Base-by-base conservation (phyloP, 345 rosid species). In the Eucalyptus urophylla region DNA sequence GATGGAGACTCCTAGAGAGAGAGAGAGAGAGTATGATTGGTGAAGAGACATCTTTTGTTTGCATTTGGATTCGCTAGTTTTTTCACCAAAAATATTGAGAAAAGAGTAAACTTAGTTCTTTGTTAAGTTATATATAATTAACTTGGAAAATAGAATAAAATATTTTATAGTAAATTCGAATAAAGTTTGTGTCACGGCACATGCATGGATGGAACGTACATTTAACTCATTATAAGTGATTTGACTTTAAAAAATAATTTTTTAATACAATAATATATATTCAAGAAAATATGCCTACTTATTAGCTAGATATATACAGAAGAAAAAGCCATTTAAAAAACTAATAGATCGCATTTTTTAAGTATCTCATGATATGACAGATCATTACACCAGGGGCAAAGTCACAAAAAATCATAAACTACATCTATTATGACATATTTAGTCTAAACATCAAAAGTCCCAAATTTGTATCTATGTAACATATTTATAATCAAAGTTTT, bases 381-480 rank as follows among this genome's bases (percentile, higher is more conserved):
- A 69, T 69, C 44, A 37, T 72, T 72, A 72, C 8, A 12, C 1
- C 4, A 10, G 24, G 27, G 27, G 14, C 25, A 72, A 72, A 72
- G 81, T 10, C 81, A 72, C 81, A 40, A 72, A 72, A 37, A 72
- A 37, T 10, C 25, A 3, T 37, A 37, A 72, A 37, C 8, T 37
- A 33, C 0, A 0, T 10, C 25, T 3, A 33, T 5, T 10, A 11
- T 37, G 25, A 37, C 25, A 72, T 4, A 19, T 72, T 19, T 37
- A 19, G 8, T 14, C 25, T 9, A 72, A 33, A 17, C 25, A 11
- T 11, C 45, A 72, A 33, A 72, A 76, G 11, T 37, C 14, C 14
- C 4, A 37, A 37, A 76, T 21, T 37, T 37, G 15, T 37, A 72
- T 11, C 2, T 10, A 6, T 19, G 5, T 37, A 19, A 72, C 45